These are phyloP conservation scores for Plasmodium relictum DNA, from an alignment of 169 alveolate genomes.

Conservation along the genomic window DNA sequence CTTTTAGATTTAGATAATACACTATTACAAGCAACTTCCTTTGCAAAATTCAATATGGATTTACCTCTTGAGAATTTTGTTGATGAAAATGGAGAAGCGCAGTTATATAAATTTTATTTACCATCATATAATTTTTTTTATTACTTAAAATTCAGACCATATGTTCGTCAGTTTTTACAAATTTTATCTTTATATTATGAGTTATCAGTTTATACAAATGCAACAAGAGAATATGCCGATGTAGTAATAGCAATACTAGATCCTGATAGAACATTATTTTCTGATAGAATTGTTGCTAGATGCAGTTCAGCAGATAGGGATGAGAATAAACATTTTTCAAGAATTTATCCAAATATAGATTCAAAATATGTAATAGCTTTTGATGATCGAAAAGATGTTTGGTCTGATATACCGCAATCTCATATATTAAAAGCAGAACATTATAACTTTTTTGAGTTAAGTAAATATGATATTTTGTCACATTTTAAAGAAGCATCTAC, in stretches of 20 bases:
- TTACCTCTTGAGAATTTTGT: constrained; percentile 90
- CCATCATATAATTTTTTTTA: constrained; percentile 90
- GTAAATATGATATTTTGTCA: constrained; percentile 80
- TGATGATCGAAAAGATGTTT: constrained; percentile 93
- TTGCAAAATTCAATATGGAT: constrained; percentile 88
- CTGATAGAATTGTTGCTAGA: constrained; percentile 92
- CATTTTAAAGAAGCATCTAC: constrained; percentile 77
- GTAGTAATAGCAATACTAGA: constrained; percentile 92
- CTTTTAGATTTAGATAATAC: constrained; percentile 93
- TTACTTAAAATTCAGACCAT: constrained; percentile 93
- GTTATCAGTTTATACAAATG: constrained; percentile 92
- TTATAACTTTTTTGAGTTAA: constrained; percentile 90
- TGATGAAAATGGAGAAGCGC: constrained; percentile 92
- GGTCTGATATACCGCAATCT: constrained; percentile 91
- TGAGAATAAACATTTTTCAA: constrained; percentile 84
- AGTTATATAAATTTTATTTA: constrained; percentile 90
- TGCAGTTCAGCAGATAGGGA: constrained; percentile 89
- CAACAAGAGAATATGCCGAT: constrained; percentile 95
- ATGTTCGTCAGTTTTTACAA: constrained; percentile 90
- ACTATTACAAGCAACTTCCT: constrained; percentile 91
- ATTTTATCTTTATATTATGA: constrained; percentile 91
- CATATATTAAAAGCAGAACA: constrained; percentile 94
- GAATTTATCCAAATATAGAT: constrained; percentile 89
- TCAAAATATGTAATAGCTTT: constrained; percentile 90
- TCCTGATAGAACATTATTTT: constrained; percentile 92